Conservation (phyloP, 768 basidiomycete species). For the Pisolithus marmoratus region DNA sequence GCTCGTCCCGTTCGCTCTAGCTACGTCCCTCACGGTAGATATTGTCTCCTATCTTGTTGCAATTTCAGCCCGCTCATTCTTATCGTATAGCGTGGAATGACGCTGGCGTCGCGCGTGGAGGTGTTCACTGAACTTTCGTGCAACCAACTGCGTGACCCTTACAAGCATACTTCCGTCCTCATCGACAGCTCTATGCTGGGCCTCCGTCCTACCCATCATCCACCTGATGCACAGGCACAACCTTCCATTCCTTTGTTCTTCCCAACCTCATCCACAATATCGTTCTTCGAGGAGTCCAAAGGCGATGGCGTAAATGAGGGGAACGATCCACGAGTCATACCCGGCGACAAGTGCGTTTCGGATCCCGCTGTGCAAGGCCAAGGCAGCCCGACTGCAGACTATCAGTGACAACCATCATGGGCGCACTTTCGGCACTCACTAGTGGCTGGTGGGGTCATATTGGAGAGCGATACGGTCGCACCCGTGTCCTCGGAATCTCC, state of each 20-base stretch:
- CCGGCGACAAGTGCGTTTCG: conserved; percentile 34
- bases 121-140: conserved; percentile 78
- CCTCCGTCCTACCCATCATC: background rate
- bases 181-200: background rate
- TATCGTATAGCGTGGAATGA: conserved; percentile 62
- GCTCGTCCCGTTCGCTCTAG: conserved; percentile 67
- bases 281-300: conserved; percentile 12
- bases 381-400: conserved; percentile 70
- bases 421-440: conserved; percentile 70
- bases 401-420: conserved; percentile 74
- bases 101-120: conserved; percentile 71
- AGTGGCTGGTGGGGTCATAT: conserved; percentile 86
- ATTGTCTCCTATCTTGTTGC: background rate
- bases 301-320: conserved; percentile 28
- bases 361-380: conserved; percentile 59
- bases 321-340: conserved; percentile 34
- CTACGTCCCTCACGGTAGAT: conserved; percentile 62
- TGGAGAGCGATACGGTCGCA: conserved; percentile 73
- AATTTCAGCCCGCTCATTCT: conserved; percentile 6
- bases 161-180: conserved; percentile 31
- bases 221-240: conserved; percentile 5
- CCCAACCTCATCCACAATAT: conserved; percentile 1
- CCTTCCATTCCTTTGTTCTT: conserved; percentile 9
- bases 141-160: conserved; percentile 43
- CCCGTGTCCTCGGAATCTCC: conserved; percentile 61